phyloP scores from a whole-genome alignment of 2,329 filamentous ascomycete species.

The Talaromyces sp. region DNA sequence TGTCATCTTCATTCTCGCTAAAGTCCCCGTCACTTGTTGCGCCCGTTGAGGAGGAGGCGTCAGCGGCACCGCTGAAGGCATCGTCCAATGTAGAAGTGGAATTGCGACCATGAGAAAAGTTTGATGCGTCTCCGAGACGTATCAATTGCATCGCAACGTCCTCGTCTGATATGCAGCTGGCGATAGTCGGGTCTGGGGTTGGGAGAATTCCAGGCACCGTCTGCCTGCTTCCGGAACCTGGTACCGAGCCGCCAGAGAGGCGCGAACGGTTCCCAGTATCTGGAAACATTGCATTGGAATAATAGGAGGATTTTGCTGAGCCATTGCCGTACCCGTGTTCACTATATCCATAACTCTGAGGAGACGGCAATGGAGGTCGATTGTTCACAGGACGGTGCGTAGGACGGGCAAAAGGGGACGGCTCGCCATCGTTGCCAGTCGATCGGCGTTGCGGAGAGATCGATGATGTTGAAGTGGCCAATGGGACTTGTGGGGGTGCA shows the following conservation, averaged over 20 bases:
- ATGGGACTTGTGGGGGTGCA: constrained; percentile 87
- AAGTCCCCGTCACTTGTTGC: constrained; percentile 71
- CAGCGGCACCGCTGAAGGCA: constrained; percentile 84
- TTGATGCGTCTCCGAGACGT: constrained; percentile 88
- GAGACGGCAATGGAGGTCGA: constrained; percentile 73
- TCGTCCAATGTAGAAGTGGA: constrained; percentile 92
- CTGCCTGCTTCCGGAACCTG: constrained; percentile 38
- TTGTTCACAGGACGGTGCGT: constrained; percentile 78
- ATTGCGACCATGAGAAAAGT: constrained; percentile 86
- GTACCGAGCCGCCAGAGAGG: constrained; percentile 47
- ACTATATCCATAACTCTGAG: constrained; percentile 67
- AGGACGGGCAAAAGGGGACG: constrained; percentile 68
- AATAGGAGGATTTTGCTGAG: constrained; percentile 44
- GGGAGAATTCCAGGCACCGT: constrained; percentile 64
- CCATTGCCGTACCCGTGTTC: constrained; percentile 39
- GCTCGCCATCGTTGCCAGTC: constrained; percentile 64
- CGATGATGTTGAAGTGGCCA: constrained; percentile 94
- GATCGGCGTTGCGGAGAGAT: constrained; percentile 85
- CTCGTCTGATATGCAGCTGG: constrained; percentile 95
- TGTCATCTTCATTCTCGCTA: constrained; percentile 59
- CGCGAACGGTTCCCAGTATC: constrained; percentile 59
- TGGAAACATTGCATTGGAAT: constrained; percentile 57
- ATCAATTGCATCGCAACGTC: constrained; percentile 97
- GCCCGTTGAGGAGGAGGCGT: constrained; percentile 70
- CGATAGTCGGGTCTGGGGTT: constrained; percentile 94